Evolutionary conservation across 2,329 filamentous ascomycete genomes (phyloP), one percentile per base, ranked within the genome.

Genomic region (Cercospora sojina): DNA sequence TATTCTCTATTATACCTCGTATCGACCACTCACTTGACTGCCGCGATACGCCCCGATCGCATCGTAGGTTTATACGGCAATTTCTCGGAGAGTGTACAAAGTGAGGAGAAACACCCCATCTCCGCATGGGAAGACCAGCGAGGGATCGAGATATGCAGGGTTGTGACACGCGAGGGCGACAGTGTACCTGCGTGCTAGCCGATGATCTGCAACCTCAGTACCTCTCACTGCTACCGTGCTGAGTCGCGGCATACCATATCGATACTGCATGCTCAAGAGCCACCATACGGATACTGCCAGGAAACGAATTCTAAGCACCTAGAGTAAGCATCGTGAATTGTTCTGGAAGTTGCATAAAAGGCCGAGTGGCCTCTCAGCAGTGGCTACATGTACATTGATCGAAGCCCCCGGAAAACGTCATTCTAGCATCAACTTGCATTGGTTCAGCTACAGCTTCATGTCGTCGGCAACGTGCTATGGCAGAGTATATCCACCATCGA

Each of bases 401-500:
- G 3, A n/a, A 27, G 23, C 23, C 13, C 5, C 6, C 5, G 0
- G 1, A 3, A 27, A 51, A 51, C 47, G 47, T 51, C 47, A 51
- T 51, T 27, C 13, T 7, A 51, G 20, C 47, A 51, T 51, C 23
- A 51, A 27, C 13, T 9, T 23, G 20, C 6, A 23, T 27, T 27
- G 47, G 0, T 20, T 25, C 47, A 35, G n/a, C 10, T 29, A 20
- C 3, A 20, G 27, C 29, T 18, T 12, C 20, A 2, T 25, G 47
- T n/a, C 6, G 13, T 27, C 47, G 53, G 9, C 3, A 12, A 20
- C 9, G 7, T 4, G 9, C 29, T 57, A 64, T 2, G 68, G 78
- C 64, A 78, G 76, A 43, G 77, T 80, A 72, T 84, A 85, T 7
- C 83, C 83, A 47, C 83, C 83, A 61, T 84, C 83, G 66, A 84